Conservation (phyloP, 108 stramenopile genomes). For the Pseudonitzschia pungens region DNA sequence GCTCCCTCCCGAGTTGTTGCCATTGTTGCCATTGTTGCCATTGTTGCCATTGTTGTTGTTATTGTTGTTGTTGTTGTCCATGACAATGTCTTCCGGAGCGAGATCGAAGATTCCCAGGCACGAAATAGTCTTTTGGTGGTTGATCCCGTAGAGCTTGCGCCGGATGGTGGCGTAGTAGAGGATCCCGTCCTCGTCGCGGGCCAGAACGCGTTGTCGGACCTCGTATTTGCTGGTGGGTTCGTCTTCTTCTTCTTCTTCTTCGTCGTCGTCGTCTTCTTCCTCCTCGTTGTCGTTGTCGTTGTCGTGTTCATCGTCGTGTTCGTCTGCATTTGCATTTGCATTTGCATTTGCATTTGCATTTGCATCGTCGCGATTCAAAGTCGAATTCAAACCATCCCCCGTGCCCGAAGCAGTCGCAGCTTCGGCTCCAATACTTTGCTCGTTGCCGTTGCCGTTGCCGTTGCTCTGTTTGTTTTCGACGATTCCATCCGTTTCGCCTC, state of each 20-base stretch:
- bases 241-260: conserved; percentile 7
- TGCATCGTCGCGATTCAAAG: too few relatives aligned
- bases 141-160: conserved; percentile 45
- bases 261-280: background rate
- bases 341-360: background rate
- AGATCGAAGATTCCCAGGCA: conserved; percentile 12
- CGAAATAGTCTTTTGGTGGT: conserved; percentile 20
- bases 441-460: background rate
- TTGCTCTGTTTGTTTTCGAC: too few relatives aligned
- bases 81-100: background rate
- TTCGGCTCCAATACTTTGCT: background rate
- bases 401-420: background rate
- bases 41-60: conserved; percentile 3
- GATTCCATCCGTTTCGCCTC: too few relatives aligned
- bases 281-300: too few relatives aligned
- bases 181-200: conserved; percentile 62
- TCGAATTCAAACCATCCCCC: too few relatives aligned
- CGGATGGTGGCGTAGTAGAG: conserved; percentile 61
- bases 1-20: background rate
- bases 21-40: conserved; percentile 7
- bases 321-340: too few relatives aligned
- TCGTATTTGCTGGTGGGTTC: conserved; percentile 26
- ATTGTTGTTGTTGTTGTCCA: background rate
- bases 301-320: too few relatives aligned
- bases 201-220: conserved; percentile 44